phyloP scores from a whole-genome alignment of 2,329 filamentous ascomycete genomes.

The Colletotrichum scovillei region DNA sequence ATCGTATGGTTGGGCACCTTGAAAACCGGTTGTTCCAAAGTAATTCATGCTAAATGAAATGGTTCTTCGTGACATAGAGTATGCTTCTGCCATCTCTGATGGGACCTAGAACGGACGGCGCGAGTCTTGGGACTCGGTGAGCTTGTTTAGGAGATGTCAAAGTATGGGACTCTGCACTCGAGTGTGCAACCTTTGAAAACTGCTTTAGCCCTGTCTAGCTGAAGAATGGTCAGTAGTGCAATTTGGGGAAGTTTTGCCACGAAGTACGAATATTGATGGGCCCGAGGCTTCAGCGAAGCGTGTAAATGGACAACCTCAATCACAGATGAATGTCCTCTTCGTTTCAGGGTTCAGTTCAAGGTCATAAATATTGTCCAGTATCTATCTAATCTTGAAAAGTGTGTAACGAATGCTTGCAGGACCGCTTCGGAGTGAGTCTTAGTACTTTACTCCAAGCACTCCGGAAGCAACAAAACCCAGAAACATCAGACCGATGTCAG shows the following conservation, averaged over 20 bases:
- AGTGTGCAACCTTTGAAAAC: background rate
- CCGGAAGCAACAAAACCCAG: background rate
- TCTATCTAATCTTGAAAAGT: background rate
- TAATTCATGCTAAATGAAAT: background rate
- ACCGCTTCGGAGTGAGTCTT: background rate
- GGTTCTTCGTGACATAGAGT: background rate
- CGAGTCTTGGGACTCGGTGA: background rate
- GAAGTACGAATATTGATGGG: background rate
- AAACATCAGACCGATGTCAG: background rate
- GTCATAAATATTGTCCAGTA: too few relatives aligned
- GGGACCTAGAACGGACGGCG: background rate
- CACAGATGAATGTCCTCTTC: too few relatives aligned
- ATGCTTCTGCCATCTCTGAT: background rate
- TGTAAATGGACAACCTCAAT: background rate
- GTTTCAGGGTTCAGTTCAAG: too few relatives aligned
- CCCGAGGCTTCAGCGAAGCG: background rate
- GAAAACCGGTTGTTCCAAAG: background rate
- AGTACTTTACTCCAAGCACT: background rate
- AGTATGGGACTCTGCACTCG: background rate
- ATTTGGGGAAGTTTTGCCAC: too few relatives aligned
- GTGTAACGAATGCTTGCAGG: background rate
- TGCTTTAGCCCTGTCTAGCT: background rate
- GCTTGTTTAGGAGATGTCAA: background rate
- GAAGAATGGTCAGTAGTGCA: background rate
- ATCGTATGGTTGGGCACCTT: background rate